These are phyloP conservation scores for Paecilomyces sp. DNA, from an alignment of 2,329 filamentous ascomycete species.

Conservation along the genomic window DNA sequence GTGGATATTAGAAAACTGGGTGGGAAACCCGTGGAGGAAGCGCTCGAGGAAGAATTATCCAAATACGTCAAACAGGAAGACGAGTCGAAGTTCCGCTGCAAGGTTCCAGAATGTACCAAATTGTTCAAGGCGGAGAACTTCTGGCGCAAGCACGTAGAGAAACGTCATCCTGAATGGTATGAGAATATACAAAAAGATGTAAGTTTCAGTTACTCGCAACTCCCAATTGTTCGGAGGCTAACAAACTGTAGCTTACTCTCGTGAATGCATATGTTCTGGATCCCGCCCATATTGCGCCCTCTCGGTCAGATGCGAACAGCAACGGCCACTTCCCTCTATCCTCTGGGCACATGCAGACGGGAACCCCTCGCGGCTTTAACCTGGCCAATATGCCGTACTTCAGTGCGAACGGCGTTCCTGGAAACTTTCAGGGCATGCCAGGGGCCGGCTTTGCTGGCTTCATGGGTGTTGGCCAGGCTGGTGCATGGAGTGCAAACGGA, in stretches of 20 bases:
- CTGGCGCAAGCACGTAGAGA: conserved; percentile 97
- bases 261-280: conserved; percentile 94
- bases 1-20: conserved; percentile 86
- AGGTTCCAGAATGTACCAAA: conserved; percentile 91
- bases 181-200: conserved; percentile 77
- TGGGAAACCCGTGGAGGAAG: conserved; percentile 78
- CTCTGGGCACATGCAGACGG: conserved; percentile 66
- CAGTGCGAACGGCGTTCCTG: conserved; percentile 32
- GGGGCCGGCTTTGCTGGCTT: conserved; percentile 23
- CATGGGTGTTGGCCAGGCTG: conserved; percentile 21
- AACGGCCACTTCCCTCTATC: conserved; percentile 89
- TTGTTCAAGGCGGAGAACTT: conserved; percentile 96
- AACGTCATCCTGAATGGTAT: conserved; percentile 85
- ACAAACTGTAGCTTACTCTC: conserved; percentile 61
- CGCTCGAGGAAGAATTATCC: conserved; percentile 72
- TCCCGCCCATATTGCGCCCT: conserved; percentile 88
- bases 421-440: conserved; percentile 24
- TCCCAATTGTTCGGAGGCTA: conserved; percentile 18
- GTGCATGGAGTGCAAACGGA: conserved; percentile 22
- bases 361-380: conserved; percentile 89
- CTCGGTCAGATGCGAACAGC: conserved; percentile 85
- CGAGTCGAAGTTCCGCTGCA: conserved; percentile 93
- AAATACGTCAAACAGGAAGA: conserved; percentile 97
- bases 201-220: conserved; percentile 31
- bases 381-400: conserved; percentile 63